phyloP scores from a whole-genome alignment of 176 grass and related monocot species.

The Triticum timopheevii region DNA sequence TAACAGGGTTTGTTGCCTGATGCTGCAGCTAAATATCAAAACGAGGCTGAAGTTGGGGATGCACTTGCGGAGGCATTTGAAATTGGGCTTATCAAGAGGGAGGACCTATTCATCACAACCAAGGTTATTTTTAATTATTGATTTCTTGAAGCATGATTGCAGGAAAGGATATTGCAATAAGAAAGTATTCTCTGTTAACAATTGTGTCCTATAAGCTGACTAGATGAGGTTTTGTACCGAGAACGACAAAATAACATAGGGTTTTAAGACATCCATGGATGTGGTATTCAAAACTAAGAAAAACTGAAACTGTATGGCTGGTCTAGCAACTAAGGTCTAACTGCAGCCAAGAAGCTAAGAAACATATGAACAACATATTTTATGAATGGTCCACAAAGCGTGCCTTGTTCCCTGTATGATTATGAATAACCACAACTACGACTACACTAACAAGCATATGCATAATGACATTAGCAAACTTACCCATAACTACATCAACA shows the following conservation, averaged over 20 bases:
- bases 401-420: no score
- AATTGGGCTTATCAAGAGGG: slow-evolving; percentile 72
- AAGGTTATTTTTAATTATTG: slow-evolving; percentile 45
- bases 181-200: neutral
- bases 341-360: no score
- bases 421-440: no score
- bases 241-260: neutral
- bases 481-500: no score
- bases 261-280: neutral
- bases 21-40: slow-evolving; percentile 74
- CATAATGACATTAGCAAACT: neutral
- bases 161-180: slow-evolving; percentile 48
- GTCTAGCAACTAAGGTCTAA: neutral
- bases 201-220: neutral
- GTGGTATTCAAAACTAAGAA: neutral
- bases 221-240: neutral
- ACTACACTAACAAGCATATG: no score
- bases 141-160: slow-evolving; percentile 6
- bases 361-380: no score
- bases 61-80: slow-evolving; percentile 79
- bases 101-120: slow-evolving; percentile 91
- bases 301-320: neutral
- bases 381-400: no score
- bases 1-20: neutral
- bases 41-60: slow-evolving; percentile 84